These are phyloP conservation scores for Fusarium xylarioides DNA, from an alignment of 2,329 filamentous ascomycete genomes.

Conservation along the genomic window DNA sequence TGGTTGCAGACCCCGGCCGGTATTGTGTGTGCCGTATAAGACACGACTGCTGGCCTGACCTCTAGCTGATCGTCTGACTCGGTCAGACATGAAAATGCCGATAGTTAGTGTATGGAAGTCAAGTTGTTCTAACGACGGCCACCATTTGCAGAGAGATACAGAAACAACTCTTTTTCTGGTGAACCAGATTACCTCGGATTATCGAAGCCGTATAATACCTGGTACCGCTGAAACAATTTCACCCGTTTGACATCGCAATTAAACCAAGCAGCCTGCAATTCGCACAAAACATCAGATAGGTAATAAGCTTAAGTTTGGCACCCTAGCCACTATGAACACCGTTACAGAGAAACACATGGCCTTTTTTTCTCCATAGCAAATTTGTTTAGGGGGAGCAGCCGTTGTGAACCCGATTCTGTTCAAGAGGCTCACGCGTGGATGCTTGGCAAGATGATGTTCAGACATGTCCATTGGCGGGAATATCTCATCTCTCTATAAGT, in stretches of 20 bases:
- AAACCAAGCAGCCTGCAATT: background rate
- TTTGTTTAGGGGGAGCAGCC: background rate
- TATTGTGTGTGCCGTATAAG: background rate
- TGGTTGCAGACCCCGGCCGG: background rate
- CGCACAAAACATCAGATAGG: background rate
- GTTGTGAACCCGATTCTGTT: slow-evolving; percentile 22
- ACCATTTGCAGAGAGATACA: background rate
- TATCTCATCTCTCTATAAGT: background rate
- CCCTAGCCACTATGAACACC: background rate
- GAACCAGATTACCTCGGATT: background rate
- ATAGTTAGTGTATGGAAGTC: background rate
- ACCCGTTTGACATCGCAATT: background rate
- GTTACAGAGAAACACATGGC: background rate
- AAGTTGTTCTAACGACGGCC: background rate
- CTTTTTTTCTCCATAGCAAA: background rate
- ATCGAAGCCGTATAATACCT: background rate
- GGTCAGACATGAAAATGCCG: slow-evolving; percentile 7
- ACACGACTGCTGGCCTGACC: slow-evolving; percentile 12
- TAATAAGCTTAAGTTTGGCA: background rate
- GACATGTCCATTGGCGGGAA: slow-evolving; percentile 24
- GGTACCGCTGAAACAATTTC: background rate
- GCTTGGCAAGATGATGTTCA: slow-evolving; percentile 29
- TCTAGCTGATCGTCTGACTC: slow-evolving; percentile 21
- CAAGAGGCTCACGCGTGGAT: background rate
- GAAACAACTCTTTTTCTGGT: background rate